Evolutionary conservation across 2,329 filamentous ascomycete genomes (phyloP), one percentile per base, ranked within the genome.

Genomic region (Ceratocystis cacaofunesta): DNA sequence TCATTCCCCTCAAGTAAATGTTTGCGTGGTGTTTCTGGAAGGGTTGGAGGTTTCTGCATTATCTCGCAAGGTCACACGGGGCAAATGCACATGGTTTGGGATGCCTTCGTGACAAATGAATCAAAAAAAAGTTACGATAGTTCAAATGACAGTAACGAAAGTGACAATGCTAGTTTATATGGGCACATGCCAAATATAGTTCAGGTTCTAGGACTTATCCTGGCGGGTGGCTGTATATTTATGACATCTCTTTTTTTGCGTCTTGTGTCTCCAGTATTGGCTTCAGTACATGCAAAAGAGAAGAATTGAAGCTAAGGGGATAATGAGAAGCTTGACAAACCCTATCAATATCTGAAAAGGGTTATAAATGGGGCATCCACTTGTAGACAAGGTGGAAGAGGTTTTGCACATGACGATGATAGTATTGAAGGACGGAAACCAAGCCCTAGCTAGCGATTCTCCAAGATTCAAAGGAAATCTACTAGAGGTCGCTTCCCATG

Each of bases 1-100:
- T 99, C 89, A 99, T 99, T 85, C 94, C 94, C 80, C 89, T 99
- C 80, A 99, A 99, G 86, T 97, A 96, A 86, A 68, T 63, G 58
- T 61, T 67, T 65, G 60, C 63, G 58, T 65, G 66, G 58, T 67
- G 63, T 67, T 65, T 67, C 43, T 60, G 63, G 66, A 65, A 62
- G 58, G 63, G 63, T 69, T 75, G 76, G 78, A 77, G 78, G 77
- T 79, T 78, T 76, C 77, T 80, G 79, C 79, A 82, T 82, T 58
- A 57, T 65, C 63, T 67, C 57, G 66, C 63, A 63, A 67, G 63
- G 66, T 67, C 62, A 65, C 61, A 64, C 63, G 50, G 46, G 63
- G 48, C 50, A 41, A 57, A 62, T 67, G 63, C 61, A 58, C 60
- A 57, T 62, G 67, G 62, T 30, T 64, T 62, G 64, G 61, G 61